These are phyloP conservation scores for Solanum chmielewskii DNA, from an alignment of 257 asterid genomes.

Conservation along the genomic window DNA sequence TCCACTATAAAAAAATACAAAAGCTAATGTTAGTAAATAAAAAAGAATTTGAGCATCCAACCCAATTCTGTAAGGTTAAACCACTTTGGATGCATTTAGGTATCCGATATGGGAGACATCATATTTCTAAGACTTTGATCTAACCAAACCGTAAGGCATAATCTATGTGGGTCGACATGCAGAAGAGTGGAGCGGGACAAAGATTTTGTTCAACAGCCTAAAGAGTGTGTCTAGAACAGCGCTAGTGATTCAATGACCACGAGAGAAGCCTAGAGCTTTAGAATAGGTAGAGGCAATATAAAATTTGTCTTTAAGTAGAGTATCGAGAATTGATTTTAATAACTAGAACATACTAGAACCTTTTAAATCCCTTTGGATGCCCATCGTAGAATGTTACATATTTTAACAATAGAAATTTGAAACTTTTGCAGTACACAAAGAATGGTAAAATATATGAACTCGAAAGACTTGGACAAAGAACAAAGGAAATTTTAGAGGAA, in stretches of 20 bases:
- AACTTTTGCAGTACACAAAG: not conserved
- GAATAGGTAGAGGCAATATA: not conserved
- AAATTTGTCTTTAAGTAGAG: not conserved
- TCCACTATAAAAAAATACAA: slow-evolving; percentile 22
- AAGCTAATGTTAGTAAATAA: not conserved
- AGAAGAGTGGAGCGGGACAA: not conserved
- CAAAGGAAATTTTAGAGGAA: not conserved
- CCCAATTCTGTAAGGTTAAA: not conserved
- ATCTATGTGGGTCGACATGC: not conserved
- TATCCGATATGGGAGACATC: not conserved
- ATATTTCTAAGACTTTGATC: not conserved
- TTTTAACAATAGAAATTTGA: not conserved
- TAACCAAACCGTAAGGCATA: not conserved
- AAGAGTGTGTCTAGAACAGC: not conserved
- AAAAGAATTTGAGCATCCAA: not conserved
- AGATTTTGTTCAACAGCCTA: not conserved
- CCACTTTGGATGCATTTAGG: not conserved
- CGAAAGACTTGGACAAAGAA: not conserved
- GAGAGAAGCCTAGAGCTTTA: not conserved
- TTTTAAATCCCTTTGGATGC: not conserved
- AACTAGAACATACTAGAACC: not conserved
- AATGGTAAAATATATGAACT: not conserved
- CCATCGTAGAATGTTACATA: not conserved
- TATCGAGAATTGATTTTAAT: not conserved
- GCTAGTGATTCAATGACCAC: not conserved